Evolutionary conservation across 1,139 yeast genomes (phyloP).

Genomic region (Blastobotrys petasosporus): DNA sequence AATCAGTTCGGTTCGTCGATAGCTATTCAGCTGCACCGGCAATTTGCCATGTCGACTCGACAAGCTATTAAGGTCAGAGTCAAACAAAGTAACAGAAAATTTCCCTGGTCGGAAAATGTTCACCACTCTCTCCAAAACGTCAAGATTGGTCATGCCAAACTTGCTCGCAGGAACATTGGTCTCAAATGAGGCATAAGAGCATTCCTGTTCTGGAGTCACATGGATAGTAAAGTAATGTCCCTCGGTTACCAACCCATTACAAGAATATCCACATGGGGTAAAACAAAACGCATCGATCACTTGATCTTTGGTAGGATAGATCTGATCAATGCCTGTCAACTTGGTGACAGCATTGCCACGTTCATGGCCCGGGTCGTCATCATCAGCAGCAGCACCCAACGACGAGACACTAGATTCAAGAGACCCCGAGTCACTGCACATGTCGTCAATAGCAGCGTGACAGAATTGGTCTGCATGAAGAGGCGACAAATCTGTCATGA

Average conservation of each 20-base stretch:
- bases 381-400: slow-evolving; percentile 41
- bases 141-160: slow-evolving; percentile 42
- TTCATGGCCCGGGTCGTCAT: slow-evolving; percentile 72
- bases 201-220: slow-evolving; percentile 88
- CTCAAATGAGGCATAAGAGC: slow-evolving; percentile 96
- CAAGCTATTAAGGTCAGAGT: slow-evolving; percentile 22
- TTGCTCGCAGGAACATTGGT: slow-evolving; percentile 61
- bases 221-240: slow-evolving; percentile 80
- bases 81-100: slow-evolving; percentile 68
- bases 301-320: slow-evolving; percentile 42
- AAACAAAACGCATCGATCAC: slow-evolving; percentile 79
- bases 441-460: slow-evolving; percentile 29
- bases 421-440: slow-evolving; percentile 1
- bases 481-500: slow-evolving; percentile 81
- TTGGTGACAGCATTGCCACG: slow-evolving; percentile 64
- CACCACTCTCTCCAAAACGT: slow-evolving; percentile 51
- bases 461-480: slow-evolving; percentile 55
- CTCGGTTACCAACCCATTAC: slow-evolving; percentile 64
- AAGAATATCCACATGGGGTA: slow-evolving; percentile 94
- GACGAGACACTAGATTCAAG: slow-evolving; percentile 25
- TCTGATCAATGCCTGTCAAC: slow-evolving; percentile 51
- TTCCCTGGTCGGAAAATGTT: slow-evolving; percentile 66
- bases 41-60: slow-evolving; percentile 8
- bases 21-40: slow-evolving; percentile 40
- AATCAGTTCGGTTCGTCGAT: slow-evolving; percentile 60